Evolutionary conservation across 805 yeast genomes (phyloP).

Genomic region (Candida easanensis): DNA sequence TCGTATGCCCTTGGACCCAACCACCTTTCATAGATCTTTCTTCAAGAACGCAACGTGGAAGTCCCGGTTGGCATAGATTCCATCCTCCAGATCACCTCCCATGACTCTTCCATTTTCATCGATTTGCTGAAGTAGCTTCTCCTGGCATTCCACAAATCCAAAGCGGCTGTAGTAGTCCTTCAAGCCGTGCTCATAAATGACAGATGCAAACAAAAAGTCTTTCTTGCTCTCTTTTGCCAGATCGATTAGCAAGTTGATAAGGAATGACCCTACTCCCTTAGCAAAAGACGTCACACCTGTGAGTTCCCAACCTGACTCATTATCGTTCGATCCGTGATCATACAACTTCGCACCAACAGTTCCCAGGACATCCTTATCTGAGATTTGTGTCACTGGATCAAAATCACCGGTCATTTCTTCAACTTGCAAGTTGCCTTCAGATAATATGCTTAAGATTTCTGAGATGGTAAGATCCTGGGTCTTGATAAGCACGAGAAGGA

Average conservation of each 20-base stretch:
- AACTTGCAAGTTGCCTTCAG: neutral
- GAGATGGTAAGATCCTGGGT: neutral
- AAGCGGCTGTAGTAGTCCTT: slow-evolving; percentile 14
- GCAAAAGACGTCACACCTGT: slow-evolving; percentile 23
- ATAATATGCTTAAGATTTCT: neutral
- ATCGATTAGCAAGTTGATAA: slow-evolving; percentile 6
- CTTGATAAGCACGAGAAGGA: slow-evolving; percentile 14
- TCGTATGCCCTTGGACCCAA: no score
- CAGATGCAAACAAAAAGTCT: slow-evolving; percentile 12
- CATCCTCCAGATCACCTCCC: slow-evolving; percentile 21
- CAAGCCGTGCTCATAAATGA: slow-evolving; percentile 23
- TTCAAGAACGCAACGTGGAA: slow-evolving; percentile 23
- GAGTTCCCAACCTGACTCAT: slow-evolving; percentile 17
- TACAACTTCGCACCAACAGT: slow-evolving; percentile 17
- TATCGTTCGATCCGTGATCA: neutral
- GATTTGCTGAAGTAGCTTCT: slow-evolving; percentile 10
- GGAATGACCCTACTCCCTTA: slow-evolving; percentile 20
- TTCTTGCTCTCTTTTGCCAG: slow-evolving; percentile 3
- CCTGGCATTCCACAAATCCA: slow-evolving; percentile 20
- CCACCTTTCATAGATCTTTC: slow-evolving; percentile 8
- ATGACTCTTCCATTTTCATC: slow-evolving; percentile 20
- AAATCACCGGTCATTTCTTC: slow-evolving; percentile 6
- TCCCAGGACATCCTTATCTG: slow-evolving; percentile 12
- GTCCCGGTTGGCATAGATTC: slow-evolving; percentile 17
- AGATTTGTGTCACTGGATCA: slow-evolving; percentile 1